Percentiles rank a stretch among this genome's conserved stretches.
These are phyloP conservation scores for Fusarium domesticum DNA, from an alignment of 2,329 filamentous ascomycete genomes.

Conservation along the genomic window DNA sequence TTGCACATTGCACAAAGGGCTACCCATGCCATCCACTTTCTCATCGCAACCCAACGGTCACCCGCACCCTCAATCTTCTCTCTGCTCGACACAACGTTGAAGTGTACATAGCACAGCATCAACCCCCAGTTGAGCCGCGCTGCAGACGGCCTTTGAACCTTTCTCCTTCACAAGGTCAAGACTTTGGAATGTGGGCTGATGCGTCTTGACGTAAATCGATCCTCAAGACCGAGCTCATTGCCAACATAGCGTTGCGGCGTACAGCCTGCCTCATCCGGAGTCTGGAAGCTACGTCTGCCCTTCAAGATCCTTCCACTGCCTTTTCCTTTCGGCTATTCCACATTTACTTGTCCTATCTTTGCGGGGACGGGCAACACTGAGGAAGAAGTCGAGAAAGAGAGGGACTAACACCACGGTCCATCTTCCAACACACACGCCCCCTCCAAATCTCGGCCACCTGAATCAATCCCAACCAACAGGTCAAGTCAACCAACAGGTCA, in stretches of 20 bases:
- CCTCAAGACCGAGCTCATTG: conserved; percentile 10
- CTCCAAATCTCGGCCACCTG: conserved; percentile 23
- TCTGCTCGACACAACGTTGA: conserved; percentile 17
- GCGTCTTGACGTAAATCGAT: conserved; percentile 30
- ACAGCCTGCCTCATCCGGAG: conserved; percentile 29
- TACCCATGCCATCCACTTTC: conserved; percentile 12
- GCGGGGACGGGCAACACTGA: conserved; percentile 23
- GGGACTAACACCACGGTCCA: conserved; percentile 25
- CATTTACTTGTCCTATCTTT: conserved; percentile 22
- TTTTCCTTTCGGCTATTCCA: conserved; percentile 13
- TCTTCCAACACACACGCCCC: conserved; percentile 25
- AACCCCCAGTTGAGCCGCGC: conserved; percentile 17
- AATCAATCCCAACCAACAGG: conserved; percentile 19
- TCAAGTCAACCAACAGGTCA: conserved; percentile 18
- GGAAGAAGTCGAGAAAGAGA: conserved; percentile 22
- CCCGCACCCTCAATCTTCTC: conserved; percentile 9
- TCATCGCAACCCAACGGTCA: conserved; percentile 15
- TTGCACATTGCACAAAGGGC: conserved; percentile 19
- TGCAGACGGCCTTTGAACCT: conserved; percentile 18
- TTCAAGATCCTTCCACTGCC: conserved; percentile 18
- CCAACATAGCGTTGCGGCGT: conserved; percentile 27
- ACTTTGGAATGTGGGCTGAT: conserved; percentile 25
- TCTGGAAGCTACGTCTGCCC: conserved; percentile 25
- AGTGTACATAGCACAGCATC: conserved; percentile 12
- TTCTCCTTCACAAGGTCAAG: conserved; percentile 11